Evolutionary conservation across 1,284 basidiomycete species (phyloP), one percentile per base, ranked within the genome.

Genomic region (Malassezia equina): DNA sequence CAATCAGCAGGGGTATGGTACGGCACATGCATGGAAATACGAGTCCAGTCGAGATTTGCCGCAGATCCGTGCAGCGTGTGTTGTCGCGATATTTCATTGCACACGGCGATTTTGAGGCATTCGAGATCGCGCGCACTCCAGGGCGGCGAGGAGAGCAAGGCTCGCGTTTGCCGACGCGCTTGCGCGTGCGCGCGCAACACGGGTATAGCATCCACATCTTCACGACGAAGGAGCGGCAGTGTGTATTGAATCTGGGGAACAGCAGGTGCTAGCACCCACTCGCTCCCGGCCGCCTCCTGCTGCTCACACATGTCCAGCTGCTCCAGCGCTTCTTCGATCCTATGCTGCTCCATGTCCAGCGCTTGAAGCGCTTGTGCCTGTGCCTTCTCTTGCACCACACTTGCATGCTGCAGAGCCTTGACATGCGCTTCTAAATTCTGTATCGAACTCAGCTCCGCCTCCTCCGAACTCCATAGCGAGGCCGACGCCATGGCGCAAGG

Each of bases 101-200:
- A 11, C 11, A 52, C 31, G 15, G 55, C 42, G 8, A 40, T 17
- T 7, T 49, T 44, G 2, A 57, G 55, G 27, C 45, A 43, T 17
- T 57, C 55, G 11, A 48, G n/a, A 42, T 57, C 55, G 11, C 51
- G 44, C 1, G 49, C n/a, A n/a, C 55, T 57, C 55, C 55, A 57
- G 15, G 46, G 55, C 7, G 55, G 55, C 29, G 44, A 19, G 6
- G 55, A 52, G 15, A 57, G 44, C 17, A 57, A 24, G 12, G 49
- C 29, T 4, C 55, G 27, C 8, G 28, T 34, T 2, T 25, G 34
- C 15, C 55, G 44, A 1, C 55, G 55, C 32, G 51, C 36, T 8
- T 17, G 24, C 2, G 55, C 55, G 19, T 57, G 55, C 1, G 31
- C 17, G 4, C 19, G 27, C 3, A 57, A 44, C 4, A 57, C 19